Evolutionary conservation across 441 rosid genomes (phyloP).

Genomic region (Populus hybrid): DNA sequence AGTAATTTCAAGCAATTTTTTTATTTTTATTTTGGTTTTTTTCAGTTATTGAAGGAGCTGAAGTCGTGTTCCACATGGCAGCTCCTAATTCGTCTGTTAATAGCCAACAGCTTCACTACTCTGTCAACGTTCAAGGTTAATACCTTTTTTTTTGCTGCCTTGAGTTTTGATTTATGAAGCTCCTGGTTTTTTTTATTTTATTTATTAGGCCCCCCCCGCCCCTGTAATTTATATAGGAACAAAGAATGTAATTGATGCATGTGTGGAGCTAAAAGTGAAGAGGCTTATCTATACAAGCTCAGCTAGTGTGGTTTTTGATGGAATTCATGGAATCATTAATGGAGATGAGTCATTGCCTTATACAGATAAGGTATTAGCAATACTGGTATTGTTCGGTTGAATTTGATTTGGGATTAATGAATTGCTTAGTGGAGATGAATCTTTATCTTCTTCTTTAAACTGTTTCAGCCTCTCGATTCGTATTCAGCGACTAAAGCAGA

Average conservation of each 20-base stretch:
- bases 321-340: slow-evolving; percentile 51
- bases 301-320: slow-evolving; percentile 87
- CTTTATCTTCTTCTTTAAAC: slow-evolving; percentile 1
- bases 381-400: neutral
- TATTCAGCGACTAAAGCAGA: slow-evolving; percentile 90
- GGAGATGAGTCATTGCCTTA: slow-evolving; percentile 72
- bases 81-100: slow-evolving; percentile 93
- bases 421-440: neutral
- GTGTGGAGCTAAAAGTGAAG: slow-evolving; percentile 67
- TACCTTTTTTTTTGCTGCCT: neutral
- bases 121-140: slow-evolving; percentile 84
- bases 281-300: slow-evolving; percentile 92
- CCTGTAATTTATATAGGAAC: slow-evolving; percentile 52
- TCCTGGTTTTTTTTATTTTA: neutral
- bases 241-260: slow-evolving; percentile 74
- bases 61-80: slow-evolving; percentile 93
- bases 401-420: neutral
- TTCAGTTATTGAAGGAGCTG: slow-evolving; percentile 67
- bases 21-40: neutral
- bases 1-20: neutral
- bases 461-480: slow-evolving; percentile 76
- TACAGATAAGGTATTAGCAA: slow-evolving; percentile 50
- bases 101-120: slow-evolving; percentile 65
- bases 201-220: neutral
- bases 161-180: neutral